Base-by-base conservation (phyloP, 352 stramenopile species). In the Albugo laibachii region DNA sequence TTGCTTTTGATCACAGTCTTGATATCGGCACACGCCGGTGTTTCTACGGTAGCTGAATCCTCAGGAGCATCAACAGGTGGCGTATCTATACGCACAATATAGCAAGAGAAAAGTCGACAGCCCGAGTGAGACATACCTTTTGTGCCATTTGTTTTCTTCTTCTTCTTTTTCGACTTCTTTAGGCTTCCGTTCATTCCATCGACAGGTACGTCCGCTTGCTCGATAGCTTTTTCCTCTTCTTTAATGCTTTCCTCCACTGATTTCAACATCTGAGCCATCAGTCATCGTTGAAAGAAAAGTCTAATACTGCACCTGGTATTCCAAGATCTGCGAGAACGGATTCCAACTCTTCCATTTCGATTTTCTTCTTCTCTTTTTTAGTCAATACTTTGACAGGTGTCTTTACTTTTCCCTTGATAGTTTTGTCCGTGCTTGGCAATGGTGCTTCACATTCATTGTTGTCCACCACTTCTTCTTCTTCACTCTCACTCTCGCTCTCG, bases 321-420 rank as follows among this genome's bases (percentile, higher is more conserved):
- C 73, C 73, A 18, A 85, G 64, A 35, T 74, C 73, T 1, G 66
- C 69, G 18, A 85, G 50, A 14, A 70, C 73, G 5, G 62, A 62
- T 46, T 85, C 68, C 19, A 82, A 71, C 20, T 83, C 74, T 39
- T 93, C 74, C 35, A 78, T 71, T 58, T 83, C 69, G 48, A 66
- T 57, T 56, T 78, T 57, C 61, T 84, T 83, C 57, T 86, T 73
- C 54, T 87, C 74, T 65, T 82, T 82, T 55, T 87, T 85, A 31
- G 66, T 81, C 14, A 85, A 52, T 18, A 60, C 75, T 19, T 62
- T 62, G 5, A 58, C 50, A 4, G 69, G 60, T 1, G 45, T 34
- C 16, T 44, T 48, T 10, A 57, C 43, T 50, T 68, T 63, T 58
- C 52, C n/a, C 50, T 49, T 2, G 41, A 52, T 21, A 53, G 11